Evolutionary conservation across 176 grass and related monocot genomes (phyloP), one percentile per base, ranked within the genome.

Genomic region (Bolboschoenus planiculmis): DNA sequence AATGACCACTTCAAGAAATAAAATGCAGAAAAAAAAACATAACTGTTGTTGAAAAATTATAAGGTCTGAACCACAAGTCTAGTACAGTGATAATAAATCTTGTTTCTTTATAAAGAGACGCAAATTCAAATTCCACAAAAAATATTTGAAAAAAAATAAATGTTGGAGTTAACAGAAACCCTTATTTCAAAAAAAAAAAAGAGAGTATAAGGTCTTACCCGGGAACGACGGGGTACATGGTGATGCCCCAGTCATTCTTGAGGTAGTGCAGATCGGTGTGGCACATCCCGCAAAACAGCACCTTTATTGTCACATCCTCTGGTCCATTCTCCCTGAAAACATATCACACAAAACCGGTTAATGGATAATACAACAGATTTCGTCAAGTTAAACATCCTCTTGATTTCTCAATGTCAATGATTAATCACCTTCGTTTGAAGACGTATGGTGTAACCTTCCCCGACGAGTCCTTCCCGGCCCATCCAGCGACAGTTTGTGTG

Each of bases 261-360:
- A 89, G 71, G 81, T 89, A 83, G 81, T 97, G 94, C 18, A 97
- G 83, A 86, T 97, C 94, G 0, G 90, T 94, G 86, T 94, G 94
- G 91, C 94, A 97, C 88, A 97, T 92, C 2, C 94, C 94, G 81
- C 91, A 97, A 82, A 87, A 94, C 2, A 86, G 64, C 47, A 97
- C 81, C 88, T 91, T 97, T 58, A 97, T 92, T 0, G 71, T 86
- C 55, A 97, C 94, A 57, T 97, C 94, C 51, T 97, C 94, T 23
- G 78, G n/a, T 30, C 92, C 91, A 33, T 86, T 97, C 87, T 86
- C 93, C 83, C 93, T 78, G 2, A 10, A 40, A 31, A 56, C 67
- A 13, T 4, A 21, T 35, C 20, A 57, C 16, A 36, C 21, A 35
- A 20, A 58, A 62, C n/a, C 24, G 5, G 1, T 78, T 63, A 79